A percentile compares a stretch with the other conserved stretches of the same genome.
phyloP scores from a whole-genome alignment of 1,284 basidiomycete species.

The Pseudozyma flocculosa region DNA sequence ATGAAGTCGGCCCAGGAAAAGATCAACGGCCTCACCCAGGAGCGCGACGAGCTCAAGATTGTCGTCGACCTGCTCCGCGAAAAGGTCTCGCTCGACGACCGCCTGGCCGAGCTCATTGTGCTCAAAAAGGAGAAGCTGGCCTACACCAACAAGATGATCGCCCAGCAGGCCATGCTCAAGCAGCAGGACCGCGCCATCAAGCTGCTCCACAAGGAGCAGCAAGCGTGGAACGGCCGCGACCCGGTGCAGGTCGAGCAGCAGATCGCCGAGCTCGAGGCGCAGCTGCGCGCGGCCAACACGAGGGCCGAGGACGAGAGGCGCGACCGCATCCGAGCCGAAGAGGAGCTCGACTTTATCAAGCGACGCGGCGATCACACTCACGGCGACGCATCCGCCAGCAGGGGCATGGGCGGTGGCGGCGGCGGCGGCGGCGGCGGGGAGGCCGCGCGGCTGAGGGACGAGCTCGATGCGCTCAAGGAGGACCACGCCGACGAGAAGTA shows the following conservation, averaged over 20 bases:
- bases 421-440: constrained; percentile 15
- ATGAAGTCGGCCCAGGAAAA: constrained; percentile 52
- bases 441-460: constrained; percentile 25
- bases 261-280: constrained; percentile 28
- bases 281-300: constrained; percentile 26
- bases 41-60: constrained; percentile 55
- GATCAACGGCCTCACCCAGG: constrained; percentile 52
- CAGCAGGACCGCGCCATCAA: constrained; percentile 54
- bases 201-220: constrained; percentile 45
- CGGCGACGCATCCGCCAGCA: constrained; percentile 7
- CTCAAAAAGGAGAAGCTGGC: constrained; percentile 51
- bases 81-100: constrained; percentile 50
- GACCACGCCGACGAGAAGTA: constrained; percentile 45
- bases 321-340: constrained; percentile 28
- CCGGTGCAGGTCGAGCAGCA: constrained; percentile 24
- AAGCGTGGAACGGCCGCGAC: constrained; percentile 37
- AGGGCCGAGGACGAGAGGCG: constrained; percentile 26
- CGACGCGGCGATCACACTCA: constrained; percentile 16
- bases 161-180: constrained; percentile 47
- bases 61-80: constrained; percentile 54
- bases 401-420: neutral
- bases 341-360: constrained; percentile 43
- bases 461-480: constrained; percentile 34
- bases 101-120: constrained; percentile 45
- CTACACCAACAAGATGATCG: constrained; percentile 49